Evolutionary conservation across 768 basidiomycete genomes (phyloP), one percentile per base, ranked within the genome.

Genomic region (Amanita rubescens): DNA sequence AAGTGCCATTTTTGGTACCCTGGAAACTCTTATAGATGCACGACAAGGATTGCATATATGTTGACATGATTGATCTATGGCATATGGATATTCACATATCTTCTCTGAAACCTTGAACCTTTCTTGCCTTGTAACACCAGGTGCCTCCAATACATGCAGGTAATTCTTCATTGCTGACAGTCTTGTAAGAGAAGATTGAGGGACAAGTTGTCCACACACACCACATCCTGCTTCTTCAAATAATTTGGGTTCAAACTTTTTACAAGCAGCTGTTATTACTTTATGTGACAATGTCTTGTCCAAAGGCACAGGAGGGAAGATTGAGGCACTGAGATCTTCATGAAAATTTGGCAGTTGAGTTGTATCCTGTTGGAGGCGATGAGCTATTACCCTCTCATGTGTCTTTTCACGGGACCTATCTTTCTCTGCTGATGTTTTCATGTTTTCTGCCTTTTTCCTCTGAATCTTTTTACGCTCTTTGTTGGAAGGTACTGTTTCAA

Each of bases 171-270:
- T 17, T 17, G 41, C 17, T 3, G 17, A 30, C 8, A 30, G 27
- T 8, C 27, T 30, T 30, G 27, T 30, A 30, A 39, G 38, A 39
- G 14, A 19, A 3, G 14, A 17, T 22, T 5, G 9, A 46, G 27
- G 22, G 4, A 15, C 15, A 3, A 46, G 44, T 46, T 46, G 22
- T 15, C 44, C 20, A 46, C 44, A 46, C 14, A 46, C 44, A 4
- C 5, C 44, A 46, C 44, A 46, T 5, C 44, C 44, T 24, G 44
- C 44, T 46, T 46, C 44, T 46, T 46, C 44, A 46, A 46, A 15
- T 3, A 5, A 5, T 5, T 46, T 46, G 3, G 14, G 14, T 4
- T 22, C 27, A 14, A 46, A 15, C 15, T 46, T 32, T n/a, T 46
- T 32, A 46, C 44, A 46, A 15, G 38, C 38, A 30, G 27, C 27